Evolutionary conservation across 495 filamentous ascomycete genomes (phyloP), one percentile per base, ranked within the genome.

Genomic region (Lentithecium fluviatile): DNA sequence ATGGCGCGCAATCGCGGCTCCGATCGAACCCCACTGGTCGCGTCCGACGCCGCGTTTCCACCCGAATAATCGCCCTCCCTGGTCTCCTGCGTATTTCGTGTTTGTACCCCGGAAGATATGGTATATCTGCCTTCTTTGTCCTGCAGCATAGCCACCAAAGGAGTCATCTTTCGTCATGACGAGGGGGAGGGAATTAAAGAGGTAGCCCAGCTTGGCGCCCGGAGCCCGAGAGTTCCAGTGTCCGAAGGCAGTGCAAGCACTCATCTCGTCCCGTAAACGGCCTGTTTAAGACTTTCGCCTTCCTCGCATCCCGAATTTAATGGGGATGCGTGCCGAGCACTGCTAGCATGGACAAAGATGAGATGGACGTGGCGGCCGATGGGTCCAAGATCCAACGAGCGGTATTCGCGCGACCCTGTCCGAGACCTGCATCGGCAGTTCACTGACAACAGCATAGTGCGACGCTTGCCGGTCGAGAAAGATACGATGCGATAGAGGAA

Each of bases 401-500:
- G 4, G 62, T 65, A 59, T 17, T 21, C n/a, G 10, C 21, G 11
- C 23, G 29, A 2, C 29, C 6, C 8, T 12, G 4, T 29, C 21
- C 17, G 24, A 15, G 17, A 8, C 3, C 4, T 10, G 13, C 23
- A 23, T 13, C 32, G 11, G 3, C 21, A 21, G 10, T 23, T 1
- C n/a, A 21, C 32, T 58, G 26, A 38, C 25, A 11, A 52, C 12
- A 7, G 2, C 26, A 45, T 43, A 68, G 65, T 68, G 65, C 26
- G 65, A 68, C 45, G 47, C 66, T 13, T 68, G 65, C 45, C 40
- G 65, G 36, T 48, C 56, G 6, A 38, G 65, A 19, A 68, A 68
- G 71, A 75, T 75, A 43, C 71, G 75, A 60, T 78, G 78, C 51
- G 77, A 79, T 64, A 77, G 76, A 63, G 71, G 71, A 29, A 68